Conservation (phyloP, 2,329 filamentous ascomycete species). For the Torrubiella hemipterigena region DNA sequence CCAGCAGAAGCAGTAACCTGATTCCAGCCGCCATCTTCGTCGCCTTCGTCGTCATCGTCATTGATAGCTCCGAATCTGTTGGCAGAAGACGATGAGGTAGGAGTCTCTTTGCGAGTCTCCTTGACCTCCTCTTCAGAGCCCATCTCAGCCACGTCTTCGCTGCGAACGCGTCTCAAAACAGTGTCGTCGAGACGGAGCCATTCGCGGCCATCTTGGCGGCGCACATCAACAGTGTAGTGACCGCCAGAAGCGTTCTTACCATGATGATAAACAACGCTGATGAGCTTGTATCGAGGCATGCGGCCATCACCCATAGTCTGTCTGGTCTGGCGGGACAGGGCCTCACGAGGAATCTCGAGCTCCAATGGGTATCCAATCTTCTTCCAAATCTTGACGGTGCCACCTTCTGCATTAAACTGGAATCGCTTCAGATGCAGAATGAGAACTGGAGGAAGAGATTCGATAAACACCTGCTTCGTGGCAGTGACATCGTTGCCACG, state of each 20-base stretch:
- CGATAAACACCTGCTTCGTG: slow-evolving; percentile 91
- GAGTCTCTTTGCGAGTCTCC: slow-evolving; percentile 12
- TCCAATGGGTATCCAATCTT: slow-evolving; percentile 92
- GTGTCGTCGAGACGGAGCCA: slow-evolving; percentile 98
- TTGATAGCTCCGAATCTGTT: slow-evolving; percentile 67
- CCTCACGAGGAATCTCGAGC: slow-evolving; percentile 83
- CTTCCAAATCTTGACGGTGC: slow-evolving; percentile 97
- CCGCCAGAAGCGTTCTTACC: slow-evolving; percentile 93
- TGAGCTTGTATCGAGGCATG: slow-evolving; percentile 74
- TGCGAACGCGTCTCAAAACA: slow-evolving; percentile 68
- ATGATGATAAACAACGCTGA: slow-evolving; percentile 90
- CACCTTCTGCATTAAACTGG: slow-evolving; percentile 79
- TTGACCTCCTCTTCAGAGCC: slow-evolving; percentile 68
- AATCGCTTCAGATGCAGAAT: slow-evolving; percentile 96
- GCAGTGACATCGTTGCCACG: slow-evolving; percentile 66
- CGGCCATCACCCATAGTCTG: slow-evolving; percentile 52
- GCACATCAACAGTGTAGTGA: slow-evolving; percentile 95
- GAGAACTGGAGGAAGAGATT: slow-evolving; percentile 78
- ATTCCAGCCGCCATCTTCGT: slow-evolving; percentile 74
- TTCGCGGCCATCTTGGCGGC: slow-evolving; percentile 85
- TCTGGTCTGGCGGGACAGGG: slow-evolving; percentile 64
- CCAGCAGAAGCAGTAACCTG: slow-evolving; percentile 55
- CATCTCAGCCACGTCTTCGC: slow-evolving; percentile 79
- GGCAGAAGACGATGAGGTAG: slow-evolving; percentile 25
- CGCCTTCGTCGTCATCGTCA: slow-evolving; percentile 55